These are phyloP conservation scores for Sanghuangporus sanghuang DNA, from an alignment of 1,284 basidiomycete genomes.

Conservation along the genomic window DNA sequence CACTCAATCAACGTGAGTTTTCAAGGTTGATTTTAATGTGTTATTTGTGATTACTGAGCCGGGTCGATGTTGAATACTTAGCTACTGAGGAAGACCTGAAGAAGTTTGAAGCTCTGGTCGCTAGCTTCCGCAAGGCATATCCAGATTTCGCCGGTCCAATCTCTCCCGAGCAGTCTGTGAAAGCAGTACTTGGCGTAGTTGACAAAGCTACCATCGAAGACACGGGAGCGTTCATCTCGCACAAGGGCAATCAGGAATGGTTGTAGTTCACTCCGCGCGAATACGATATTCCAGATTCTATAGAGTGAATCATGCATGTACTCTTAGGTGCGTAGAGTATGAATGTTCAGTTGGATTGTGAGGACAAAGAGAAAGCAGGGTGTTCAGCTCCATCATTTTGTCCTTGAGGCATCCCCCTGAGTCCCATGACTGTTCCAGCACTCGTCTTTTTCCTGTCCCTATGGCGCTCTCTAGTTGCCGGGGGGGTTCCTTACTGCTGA, in stretches of 20 bases:
- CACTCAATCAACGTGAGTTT: background rate
- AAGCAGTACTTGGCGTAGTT: no score
- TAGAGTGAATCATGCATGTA: no score
- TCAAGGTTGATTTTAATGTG: background rate
- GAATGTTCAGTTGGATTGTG: no score
- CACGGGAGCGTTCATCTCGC: slow-evolving; percentile 33
- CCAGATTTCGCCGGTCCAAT: slow-evolving; percentile 31
- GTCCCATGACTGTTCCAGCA: no score
- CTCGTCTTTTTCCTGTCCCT: no score
- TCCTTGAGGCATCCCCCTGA: no score
- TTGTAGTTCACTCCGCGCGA: slow-evolving; percentile 18
- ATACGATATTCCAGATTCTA: background rate
- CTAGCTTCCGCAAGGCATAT: slow-evolving; percentile 19
- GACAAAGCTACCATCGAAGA: slow-evolving; percentile 17
- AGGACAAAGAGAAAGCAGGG: no score
- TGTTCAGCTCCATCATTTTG: no score
- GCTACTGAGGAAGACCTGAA: slow-evolving; percentile 20
- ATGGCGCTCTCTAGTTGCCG: no score
- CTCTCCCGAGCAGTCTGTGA: slow-evolving; percentile 26
- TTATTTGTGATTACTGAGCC: background rate
- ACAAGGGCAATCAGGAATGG: slow-evolving; percentile 31
- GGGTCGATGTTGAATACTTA: background rate
- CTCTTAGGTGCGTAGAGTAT: no score
- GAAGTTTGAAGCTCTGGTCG: slow-evolving; percentile 17
- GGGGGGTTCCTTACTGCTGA: no score